These are phyloP conservation scores for Sarocladium strictum DNA, from an alignment of 2,329 filamentous ascomycete genomes.

Conservation along the genomic window DNA sequence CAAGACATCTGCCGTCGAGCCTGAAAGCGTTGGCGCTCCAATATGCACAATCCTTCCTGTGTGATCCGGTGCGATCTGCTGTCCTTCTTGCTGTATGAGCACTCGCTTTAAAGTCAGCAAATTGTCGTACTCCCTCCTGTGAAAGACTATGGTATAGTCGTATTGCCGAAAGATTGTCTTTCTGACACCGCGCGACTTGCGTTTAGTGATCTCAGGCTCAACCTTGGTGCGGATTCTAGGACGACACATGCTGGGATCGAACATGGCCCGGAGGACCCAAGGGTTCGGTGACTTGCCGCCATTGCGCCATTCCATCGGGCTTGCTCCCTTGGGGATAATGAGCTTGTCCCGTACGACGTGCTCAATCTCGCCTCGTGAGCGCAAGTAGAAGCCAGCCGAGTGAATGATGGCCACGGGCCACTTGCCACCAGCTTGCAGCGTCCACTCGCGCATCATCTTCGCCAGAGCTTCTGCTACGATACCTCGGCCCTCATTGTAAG, in stretches of 20 bases:
- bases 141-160: slow-evolving; percentile 22
- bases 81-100: slow-evolving; percentile 12
- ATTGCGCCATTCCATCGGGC: slow-evolving; percentile 5
- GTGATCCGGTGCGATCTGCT: slow-evolving; percentile 9
- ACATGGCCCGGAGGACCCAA: slow-evolving; percentile 17
- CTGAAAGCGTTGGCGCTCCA: slow-evolving; percentile 9
- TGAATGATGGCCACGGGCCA: slow-evolving; percentile 16
- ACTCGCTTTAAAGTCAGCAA: slow-evolving; percentile 18
- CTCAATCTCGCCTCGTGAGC: slow-evolving; percentile 12
- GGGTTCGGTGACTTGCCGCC: slow-evolving; percentile 12
- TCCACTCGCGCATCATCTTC: slow-evolving; percentile 12
- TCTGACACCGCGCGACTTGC: slow-evolving; percentile 14
- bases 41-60: slow-evolving; percentile 21
- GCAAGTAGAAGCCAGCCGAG: slow-evolving; percentile 21
- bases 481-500: slow-evolving; percentile 18
- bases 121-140: slow-evolving; percentile 20
- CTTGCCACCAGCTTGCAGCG: slow-evolving; percentile 12
- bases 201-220: slow-evolving; percentile 10
- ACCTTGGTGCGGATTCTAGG: slow-evolving; percentile 14
- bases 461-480: slow-evolving; percentile 18
- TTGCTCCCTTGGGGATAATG: slow-evolving; percentile 5
- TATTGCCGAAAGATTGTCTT: slow-evolving; percentile 17
- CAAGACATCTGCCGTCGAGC: neutral
- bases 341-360: slow-evolving; percentile 16
- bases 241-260: slow-evolving; percentile 14